Evolutionary conservation across 768 basidiomycete species (phyloP).

Genomic region (Amanita pseudoporphyria): DNA sequence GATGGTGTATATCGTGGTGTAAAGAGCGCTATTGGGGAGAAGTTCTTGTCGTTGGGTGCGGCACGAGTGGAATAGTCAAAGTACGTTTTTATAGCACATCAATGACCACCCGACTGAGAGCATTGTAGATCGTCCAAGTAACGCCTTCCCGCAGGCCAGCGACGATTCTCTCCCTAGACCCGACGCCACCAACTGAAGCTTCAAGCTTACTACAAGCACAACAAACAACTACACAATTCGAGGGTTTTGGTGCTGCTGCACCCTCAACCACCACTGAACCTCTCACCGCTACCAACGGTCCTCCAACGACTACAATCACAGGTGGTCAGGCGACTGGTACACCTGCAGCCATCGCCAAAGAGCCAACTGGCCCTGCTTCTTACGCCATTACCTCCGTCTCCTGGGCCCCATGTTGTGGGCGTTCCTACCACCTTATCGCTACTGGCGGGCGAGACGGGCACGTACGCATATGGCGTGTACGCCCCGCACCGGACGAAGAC

Average conservation of each 20-base stretch:
- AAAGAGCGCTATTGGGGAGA: constrained; percentile 96
- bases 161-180: constrained; percentile 52
- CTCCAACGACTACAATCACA: not conserved
- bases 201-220: constrained; percentile 4
- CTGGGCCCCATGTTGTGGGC: constrained; percentile 92
- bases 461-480: constrained; percentile 85
- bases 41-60: constrained; percentile 69
- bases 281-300: not conserved
- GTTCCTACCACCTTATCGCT: constrained; percentile 91
- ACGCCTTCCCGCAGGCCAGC: constrained; percentile 56
- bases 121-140: constrained; percentile 60
- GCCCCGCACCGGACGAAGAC: constrained; percentile 26
- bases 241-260: constrained; percentile 3
- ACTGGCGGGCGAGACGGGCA: constrained; percentile 82
- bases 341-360: constrained; percentile 13
- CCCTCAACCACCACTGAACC: constrained; percentile 1
- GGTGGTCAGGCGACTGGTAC: constrained; percentile 16
- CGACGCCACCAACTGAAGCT: constrained; percentile 22
- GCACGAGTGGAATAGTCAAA: constrained; percentile 66
- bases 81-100: constrained; percentile 25
- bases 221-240: constrained; percentile 10
- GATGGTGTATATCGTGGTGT: constrained; percentile 94
- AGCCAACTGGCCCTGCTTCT: constrained; percentile 25
- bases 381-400: constrained; percentile 74
- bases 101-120: not conserved